Evolutionary conservation across 2,329 filamentous ascomycete genomes (phyloP).

Genomic region (Ceratocystis diversiconidia): DNA sequence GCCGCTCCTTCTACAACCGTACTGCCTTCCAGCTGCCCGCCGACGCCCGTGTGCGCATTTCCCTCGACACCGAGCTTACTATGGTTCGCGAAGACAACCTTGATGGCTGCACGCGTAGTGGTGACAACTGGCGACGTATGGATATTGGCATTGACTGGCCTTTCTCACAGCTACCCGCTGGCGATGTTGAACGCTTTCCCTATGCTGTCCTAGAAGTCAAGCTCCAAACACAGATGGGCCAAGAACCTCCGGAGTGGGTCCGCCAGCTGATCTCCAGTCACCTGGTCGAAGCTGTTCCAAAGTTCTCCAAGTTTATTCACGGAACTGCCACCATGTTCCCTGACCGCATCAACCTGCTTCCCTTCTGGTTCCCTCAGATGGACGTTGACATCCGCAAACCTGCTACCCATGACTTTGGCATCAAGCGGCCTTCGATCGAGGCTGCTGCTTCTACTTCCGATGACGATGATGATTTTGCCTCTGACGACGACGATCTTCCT

Average conservation of each 20-base stretch:
- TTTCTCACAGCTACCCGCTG: slow-evolving; percentile 72
- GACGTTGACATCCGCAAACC: slow-evolving; percentile 94
- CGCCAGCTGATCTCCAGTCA: slow-evolving; percentile 84
- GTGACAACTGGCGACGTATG: slow-evolving; percentile 89
- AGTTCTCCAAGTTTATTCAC: slow-evolving; percentile 99
- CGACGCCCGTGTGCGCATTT: slow-evolving; percentile 90
- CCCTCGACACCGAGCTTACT: slow-evolving; percentile 86
- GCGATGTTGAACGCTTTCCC: slow-evolving; percentile 81
- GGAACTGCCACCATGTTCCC: slow-evolving; percentile 81
- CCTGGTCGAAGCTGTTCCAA: slow-evolving; percentile 94
- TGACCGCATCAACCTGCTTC: slow-evolving; percentile 71
- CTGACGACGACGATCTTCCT: slow-evolving; percentile 43
- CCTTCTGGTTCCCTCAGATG: slow-evolving; percentile 99
- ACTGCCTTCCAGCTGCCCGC: slow-evolving; percentile 95
- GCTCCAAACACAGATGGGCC: slow-evolving; percentile 86
- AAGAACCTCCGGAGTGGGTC: slow-evolving; percentile 94
- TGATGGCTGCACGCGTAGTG: slow-evolving; percentile 59
- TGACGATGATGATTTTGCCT: slow-evolving; percentile 57
- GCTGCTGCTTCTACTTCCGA: slow-evolving; percentile 57
- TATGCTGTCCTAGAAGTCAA: slow-evolving; percentile 97
- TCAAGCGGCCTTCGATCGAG: slow-evolving; percentile 51
- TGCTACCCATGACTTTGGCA: slow-evolving; percentile 75
- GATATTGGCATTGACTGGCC: slow-evolving; percentile 96
- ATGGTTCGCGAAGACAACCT: slow-evolving; percentile 94
- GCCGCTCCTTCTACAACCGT: slow-evolving; percentile 92